phyloP scores from a whole-genome alignment of 768 basidiomycete species.

The Lactifluus volemus region DNA sequence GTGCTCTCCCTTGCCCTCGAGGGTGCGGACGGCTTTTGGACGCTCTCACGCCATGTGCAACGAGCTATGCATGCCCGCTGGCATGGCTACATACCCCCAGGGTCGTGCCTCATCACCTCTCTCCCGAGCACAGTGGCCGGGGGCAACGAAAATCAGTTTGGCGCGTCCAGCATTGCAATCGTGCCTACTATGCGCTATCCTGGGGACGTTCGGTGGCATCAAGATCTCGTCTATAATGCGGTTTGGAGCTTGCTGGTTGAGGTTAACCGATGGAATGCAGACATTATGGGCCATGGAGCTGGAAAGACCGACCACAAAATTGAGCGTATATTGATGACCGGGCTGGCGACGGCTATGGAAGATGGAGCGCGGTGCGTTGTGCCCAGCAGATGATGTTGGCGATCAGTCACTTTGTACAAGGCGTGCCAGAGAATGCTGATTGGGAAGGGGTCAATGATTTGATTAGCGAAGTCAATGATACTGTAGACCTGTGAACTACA shows the following conservation, averaged over 20 bases:
- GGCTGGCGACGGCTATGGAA: conserved; percentile 18
- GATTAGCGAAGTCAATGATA: conserved; percentile 6
- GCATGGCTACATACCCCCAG: conserved; percentile 9
- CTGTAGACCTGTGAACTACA: background rate
- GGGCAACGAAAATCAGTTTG: conserved; percentile 4
- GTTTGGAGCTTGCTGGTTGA: conserved; percentile 27
- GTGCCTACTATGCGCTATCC: conserved; percentile 30
- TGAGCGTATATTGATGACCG: conserved; percentile 18
- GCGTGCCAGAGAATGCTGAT: background rate
- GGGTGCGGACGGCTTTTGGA: background rate
- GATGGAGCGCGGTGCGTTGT: background rate
- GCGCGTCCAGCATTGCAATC: conserved; percentile 24
- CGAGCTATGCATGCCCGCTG: background rate
- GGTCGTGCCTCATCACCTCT: conserved; percentile 7
- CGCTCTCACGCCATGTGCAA: conserved; percentile 11
- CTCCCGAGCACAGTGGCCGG: background rate
- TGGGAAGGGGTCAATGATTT: background rate
- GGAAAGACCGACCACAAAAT: background rate
- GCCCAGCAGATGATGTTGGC: conserved; percentile 17
- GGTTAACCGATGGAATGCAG: conserved; percentile 24
- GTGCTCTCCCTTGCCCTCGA: conserved; percentile 9
- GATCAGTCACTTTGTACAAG: conserved; percentile 5
- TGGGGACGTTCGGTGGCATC: conserved; percentile 24
- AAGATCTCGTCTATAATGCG: conserved; percentile 29
- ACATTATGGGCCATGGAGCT: background rate